A percentile compares a stretch with the other conserved stretches of the same genome.
These are phyloP conservation scores for Penicillium coprophilum DNA, from an alignment of 495 filamentous ascomycete genomes.

Conservation along the genomic window DNA sequence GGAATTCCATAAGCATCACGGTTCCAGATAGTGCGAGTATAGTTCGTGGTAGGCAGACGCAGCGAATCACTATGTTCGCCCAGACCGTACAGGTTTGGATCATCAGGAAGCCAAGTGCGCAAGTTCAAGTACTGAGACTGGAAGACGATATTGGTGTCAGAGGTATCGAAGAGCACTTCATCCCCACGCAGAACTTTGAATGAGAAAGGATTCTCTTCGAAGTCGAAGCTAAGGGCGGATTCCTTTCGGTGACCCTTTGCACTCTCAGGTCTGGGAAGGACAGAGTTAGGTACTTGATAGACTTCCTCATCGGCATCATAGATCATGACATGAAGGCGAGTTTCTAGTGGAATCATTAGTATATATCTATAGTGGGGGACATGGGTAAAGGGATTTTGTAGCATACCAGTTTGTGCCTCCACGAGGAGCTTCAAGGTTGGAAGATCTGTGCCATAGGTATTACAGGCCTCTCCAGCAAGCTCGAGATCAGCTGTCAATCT, in stretches of 20 bases:
- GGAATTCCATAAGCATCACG: constrained; percentile 70
- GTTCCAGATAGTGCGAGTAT: constrained; percentile 78
- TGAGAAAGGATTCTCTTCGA: constrained; percentile 67
- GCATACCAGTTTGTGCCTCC: constrained; percentile 72
- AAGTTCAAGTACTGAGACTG: constrained; percentile 76
- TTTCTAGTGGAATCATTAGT: constrained; percentile 44
- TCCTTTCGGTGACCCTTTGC: constrained; percentile 24
- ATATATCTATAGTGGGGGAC: not conserved
- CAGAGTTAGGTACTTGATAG: constrained; percentile 75
- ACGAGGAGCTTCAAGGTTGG: constrained; percentile 64
- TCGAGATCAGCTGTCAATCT: constrained; percentile 58
- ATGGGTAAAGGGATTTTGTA: not conserved
- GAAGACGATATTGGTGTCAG: constrained; percentile 67
- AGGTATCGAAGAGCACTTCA: constrained; percentile 80
- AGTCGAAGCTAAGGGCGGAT: constrained; percentile 60
- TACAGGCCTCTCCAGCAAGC: constrained; percentile 66
- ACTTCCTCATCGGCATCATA: constrained; percentile 69
- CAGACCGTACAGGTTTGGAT: constrained; percentile 75
- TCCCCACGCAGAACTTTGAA: constrained; percentile 65
- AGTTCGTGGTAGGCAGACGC: constrained; percentile 67
- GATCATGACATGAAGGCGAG: constrained; percentile 80
- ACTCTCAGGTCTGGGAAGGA: constrained; percentile 60
- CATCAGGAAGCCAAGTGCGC: constrained; percentile 63
- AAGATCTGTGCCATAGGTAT: constrained; percentile 70
- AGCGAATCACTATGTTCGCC: constrained; percentile 79